Conservation (phyloP, 2,329 filamentous ascomycete species). For the Aspergillus thermomutatus region DNA sequence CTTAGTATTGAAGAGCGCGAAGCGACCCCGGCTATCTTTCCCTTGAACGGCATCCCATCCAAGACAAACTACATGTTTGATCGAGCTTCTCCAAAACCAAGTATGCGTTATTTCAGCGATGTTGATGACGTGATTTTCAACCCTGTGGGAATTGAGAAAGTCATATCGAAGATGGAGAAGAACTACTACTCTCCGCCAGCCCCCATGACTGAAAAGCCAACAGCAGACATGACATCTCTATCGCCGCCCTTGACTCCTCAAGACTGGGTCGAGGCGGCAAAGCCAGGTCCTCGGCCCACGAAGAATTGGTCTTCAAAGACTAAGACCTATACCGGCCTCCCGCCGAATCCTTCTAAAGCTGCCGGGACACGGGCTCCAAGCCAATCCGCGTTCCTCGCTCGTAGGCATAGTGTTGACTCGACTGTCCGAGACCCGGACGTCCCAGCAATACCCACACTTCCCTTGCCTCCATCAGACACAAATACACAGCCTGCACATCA, state of each 20-base stretch:
- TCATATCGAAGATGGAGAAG: conserved; percentile 20
- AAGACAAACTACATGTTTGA: conserved; percentile 24
- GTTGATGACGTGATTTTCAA: conserved; percentile 20
- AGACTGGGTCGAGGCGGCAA: conserved; percentile 42
- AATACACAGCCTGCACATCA: conserved; percentile 11
- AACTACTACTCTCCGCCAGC: conserved; percentile 18
- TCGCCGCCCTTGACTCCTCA: conserved; percentile 38
- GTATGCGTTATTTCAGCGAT: conserved; percentile 14
- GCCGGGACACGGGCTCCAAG: conserved; percentile 17
- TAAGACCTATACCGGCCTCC: conserved; percentile 3
- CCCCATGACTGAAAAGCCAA: conserved; percentile 8
- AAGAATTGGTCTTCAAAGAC: conserved; percentile 11
- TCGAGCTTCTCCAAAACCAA: conserved; percentile 21
- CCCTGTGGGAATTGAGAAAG: conserved; percentile 17
- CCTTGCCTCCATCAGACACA: conserved; percentile 24
- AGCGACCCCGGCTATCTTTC: conserved; percentile 30
- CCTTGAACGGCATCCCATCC: conserved; percentile 26
- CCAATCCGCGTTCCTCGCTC: conserved; percentile 25
- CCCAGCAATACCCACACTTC: conserved; percentile 27
- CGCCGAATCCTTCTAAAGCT: conserved; percentile 9
- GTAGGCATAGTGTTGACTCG: conserved; percentile 26
- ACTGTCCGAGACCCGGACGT: conserved; percentile 21
- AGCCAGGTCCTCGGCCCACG: conserved; percentile 19
- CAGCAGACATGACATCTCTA: conserved; percentile 11
- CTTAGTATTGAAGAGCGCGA: conserved; percentile 15